Percentiles rank a stretch among this genome's conserved stretches.
phyloP scores from a whole-genome alignment of 2,329 filamentous ascomycete species.

The Magnaporthiopsis poae region DNA sequence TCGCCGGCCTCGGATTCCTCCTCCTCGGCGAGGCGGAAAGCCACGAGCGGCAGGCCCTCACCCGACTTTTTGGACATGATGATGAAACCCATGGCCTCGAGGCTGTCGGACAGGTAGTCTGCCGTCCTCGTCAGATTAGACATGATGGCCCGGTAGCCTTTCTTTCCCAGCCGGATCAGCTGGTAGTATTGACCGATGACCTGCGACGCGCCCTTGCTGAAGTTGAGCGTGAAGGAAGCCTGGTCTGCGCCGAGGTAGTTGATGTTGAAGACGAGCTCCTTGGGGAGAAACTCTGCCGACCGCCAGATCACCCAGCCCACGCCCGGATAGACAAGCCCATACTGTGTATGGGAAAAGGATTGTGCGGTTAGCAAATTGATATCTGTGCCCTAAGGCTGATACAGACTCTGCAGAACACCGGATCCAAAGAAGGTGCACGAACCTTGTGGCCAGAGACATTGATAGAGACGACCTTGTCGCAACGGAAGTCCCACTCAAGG shows the following conservation, averaged over 20 bases:
- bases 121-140: conserved; percentile 80
- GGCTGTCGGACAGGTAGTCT: conserved; percentile 69
- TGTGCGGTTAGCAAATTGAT: no score
- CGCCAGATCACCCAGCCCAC: conserved; percentile 93
- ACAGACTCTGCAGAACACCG: no score
- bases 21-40: conserved; percentile 63
- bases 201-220: conserved; percentile 88
- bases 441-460: conserved; percentile 87
- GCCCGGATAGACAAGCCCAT: conserved; percentile 68
- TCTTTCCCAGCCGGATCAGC: conserved; percentile 86
- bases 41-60: conserved; percentile 75
- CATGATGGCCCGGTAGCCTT: conserved; percentile 89
- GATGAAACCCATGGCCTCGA: conserved; percentile 68
- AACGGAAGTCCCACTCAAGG: conserved; percentile 83
- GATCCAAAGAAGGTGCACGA: not conserved
- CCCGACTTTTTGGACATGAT: conserved; percentile 78
- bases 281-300: conserved; percentile 68
- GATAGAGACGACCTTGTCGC: conserved; percentile 82
- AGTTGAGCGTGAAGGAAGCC: conserved; percentile 92
- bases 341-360: conserved; percentile 23
- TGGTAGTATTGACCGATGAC: conserved; percentile 98
- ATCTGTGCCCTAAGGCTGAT: no score
- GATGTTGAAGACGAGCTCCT: conserved; percentile 97
- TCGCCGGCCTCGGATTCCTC: conserved; percentile 32
- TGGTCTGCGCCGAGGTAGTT: conserved; percentile 96